phyloP scores from a whole-genome alignment of 768 basidiomycete species.

The Tulasnella sp. region DNA sequence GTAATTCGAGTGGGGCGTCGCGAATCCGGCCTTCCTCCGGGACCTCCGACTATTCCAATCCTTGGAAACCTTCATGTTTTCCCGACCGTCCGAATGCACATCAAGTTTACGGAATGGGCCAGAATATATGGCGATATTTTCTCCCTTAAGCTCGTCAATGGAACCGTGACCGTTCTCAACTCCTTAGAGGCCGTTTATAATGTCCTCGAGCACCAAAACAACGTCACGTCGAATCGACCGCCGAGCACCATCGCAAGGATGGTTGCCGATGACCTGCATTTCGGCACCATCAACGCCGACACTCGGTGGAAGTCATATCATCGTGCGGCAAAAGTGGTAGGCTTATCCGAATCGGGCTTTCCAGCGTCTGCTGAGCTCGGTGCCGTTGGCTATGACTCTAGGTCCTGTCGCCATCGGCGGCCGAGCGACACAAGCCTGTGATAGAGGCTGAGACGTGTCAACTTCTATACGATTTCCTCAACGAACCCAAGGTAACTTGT shows the following conservation, averaged over 20 bases:
- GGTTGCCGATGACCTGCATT: constrained; percentile 36
- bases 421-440: neutral
- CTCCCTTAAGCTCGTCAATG: constrained; percentile 35
- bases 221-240: constrained; percentile 19
- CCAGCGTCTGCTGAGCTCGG: neutral
- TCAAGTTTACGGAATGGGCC: constrained; percentile 38
- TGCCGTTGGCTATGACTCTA: neutral
- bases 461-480: constrained; percentile 8
- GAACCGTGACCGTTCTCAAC: constrained; percentile 35
- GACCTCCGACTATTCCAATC: constrained; percentile 35
- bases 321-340: neutral
- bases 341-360: neutral
- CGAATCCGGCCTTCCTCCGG: constrained; percentile 35
- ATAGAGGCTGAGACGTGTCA: neutral
- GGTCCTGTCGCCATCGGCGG: neutral
- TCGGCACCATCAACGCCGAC: constrained; percentile 12
- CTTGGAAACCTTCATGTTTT: constrained; percentile 36
- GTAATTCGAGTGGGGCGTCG: constrained; percentile 14
- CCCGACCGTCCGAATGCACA: constrained; percentile 32
- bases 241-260: constrained; percentile 34
- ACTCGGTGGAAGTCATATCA: neutral
- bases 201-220: constrained; percentile 36
- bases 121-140: constrained; percentile 34
- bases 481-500: neutral
- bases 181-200: constrained; percentile 34